Evolutionary conservation across 2,329 filamentous ascomycete species (phyloP), one percentile per base, ranked within the genome.

Genomic region (Monosporascus sp.): DNA sequence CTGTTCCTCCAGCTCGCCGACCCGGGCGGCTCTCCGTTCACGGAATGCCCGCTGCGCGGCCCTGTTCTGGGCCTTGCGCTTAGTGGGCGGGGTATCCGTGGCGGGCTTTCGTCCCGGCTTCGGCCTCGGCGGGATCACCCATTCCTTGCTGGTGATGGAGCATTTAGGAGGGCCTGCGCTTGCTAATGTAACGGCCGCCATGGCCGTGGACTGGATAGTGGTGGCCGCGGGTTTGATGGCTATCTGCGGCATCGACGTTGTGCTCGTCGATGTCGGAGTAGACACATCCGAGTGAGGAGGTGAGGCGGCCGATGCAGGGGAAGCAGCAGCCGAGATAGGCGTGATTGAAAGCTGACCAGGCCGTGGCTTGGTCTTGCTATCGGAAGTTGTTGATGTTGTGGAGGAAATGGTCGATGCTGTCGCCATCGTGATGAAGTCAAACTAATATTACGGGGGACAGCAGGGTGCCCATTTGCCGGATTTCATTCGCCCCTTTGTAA

Each of bases 91-190:
- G 50, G 92, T 95, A 67, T 97, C 92, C 37, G 90, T 95, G 47
- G 91, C 90, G 3, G 93, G 92, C 78, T 97, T 97, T 62, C 93
- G 85, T 48, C 93, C 93, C 22, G 94, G 93, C 77, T 92, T 93
- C 47, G 89, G 89, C 56, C 89, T 81, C 28, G 89, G 89, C 24
- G 89, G 89, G 45, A 94, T 85, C 24, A 93, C 80, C 89, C 89
- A 94, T 82, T 93, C 88, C 70, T 86, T 92, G 63, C 82, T 88
- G 37, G 89, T 93, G 69, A 92, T 83, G 50, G 78, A 82, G 50
- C 76, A 70, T 65, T 78, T 79, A 49, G 76, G 75, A 38, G 76
- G 52, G 69, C 63, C 14, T 65, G 63, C 43, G 71, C 64, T 50
- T 66, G 76, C 74, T 48, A 72, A 72, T 57, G 78, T 70, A 60